phyloP scores from a whole-genome alignment of 2,329 filamentous ascomycete genomes.

The Nemania sp. region DNA sequence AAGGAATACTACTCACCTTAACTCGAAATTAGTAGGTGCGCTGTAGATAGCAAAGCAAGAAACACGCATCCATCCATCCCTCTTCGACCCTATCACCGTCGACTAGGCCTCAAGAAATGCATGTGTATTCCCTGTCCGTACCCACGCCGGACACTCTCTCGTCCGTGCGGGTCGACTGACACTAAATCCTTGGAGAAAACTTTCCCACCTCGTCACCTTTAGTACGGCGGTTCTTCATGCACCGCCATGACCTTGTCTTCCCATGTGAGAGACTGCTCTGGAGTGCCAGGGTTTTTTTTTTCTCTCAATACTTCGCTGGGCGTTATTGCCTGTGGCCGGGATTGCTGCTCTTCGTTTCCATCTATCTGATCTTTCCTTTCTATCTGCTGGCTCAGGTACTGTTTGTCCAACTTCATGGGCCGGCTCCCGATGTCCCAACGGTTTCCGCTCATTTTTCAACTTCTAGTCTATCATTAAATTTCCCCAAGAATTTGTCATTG shows the following conservation, averaged over 20 bases:
- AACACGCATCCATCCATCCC: neutral
- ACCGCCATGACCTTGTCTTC: slow-evolving; percentile 35
- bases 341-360: slow-evolving; percentile 41
- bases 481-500: slow-evolving; percentile 26
- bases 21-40: neutral
- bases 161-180: slow-evolving; percentile 39
- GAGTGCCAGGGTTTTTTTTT: slow-evolving; percentile 39
- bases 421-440: slow-evolving; percentile 39
- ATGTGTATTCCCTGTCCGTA: neutral
- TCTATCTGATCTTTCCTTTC: slow-evolving; percentile 39
- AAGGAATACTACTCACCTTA: neutral
- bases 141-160: slow-evolving; percentile 39
- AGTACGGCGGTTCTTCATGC: slow-evolving; percentile 36
- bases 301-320: slow-evolving; percentile 31
- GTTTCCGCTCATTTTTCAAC: slow-evolving; percentile 34
- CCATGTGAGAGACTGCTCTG: slow-evolving; percentile 41
- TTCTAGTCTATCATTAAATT: slow-evolving; percentile 34
- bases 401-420: slow-evolving; percentile 51
- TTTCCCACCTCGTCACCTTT: slow-evolving; percentile 33
- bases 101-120: slow-evolving; percentile 1
- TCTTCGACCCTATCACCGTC: neutral
- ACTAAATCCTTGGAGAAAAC: slow-evolving; percentile 30
- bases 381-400: slow-evolving; percentile 48
- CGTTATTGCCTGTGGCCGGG: slow-evolving; percentile 35
- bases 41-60: slow-evolving; percentile 11